phyloP scores from a whole-genome alignment of 2,329 filamentous ascomycete genomes.

The Fusarium annulatum region DNA sequence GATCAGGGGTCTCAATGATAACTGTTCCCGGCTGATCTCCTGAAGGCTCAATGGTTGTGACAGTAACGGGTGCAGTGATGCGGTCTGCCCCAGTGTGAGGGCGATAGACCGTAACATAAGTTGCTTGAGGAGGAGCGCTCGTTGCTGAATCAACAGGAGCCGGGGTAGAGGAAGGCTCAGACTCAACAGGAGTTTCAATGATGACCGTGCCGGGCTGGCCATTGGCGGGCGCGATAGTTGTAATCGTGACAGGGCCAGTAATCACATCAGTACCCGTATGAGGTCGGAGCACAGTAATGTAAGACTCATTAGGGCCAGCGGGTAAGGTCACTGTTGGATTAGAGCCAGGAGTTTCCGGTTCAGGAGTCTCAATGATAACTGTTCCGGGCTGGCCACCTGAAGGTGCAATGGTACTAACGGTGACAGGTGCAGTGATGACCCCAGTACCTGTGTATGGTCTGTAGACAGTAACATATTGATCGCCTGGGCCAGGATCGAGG shows the following conservation, averaged over 20 bases:
- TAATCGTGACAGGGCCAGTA: conserved; percentile 16
- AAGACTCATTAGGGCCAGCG: conserved; percentile 22
- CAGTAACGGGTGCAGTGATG: conserved; percentile 17
- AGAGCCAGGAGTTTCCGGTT: neutral
- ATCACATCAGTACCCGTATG: conserved; percentile 19
- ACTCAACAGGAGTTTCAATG: conserved; percentile 20
- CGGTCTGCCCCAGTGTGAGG: conserved; percentile 18
- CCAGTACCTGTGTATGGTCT: conserved; percentile 20
- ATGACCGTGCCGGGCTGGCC: conserved; percentile 26
- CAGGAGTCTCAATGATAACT: conserved; percentile 26
- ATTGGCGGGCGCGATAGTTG: conserved; percentile 15
- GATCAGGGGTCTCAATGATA: conserved; percentile 27
- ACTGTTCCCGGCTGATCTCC: conserved; percentile 27
- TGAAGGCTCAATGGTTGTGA: conserved; percentile 19
- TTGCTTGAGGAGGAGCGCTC: neutral
- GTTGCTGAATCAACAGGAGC: neutral
- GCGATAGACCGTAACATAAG: conserved; percentile 29
- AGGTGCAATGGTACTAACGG: conserved; percentile 15
- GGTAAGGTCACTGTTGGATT: conserved; percentile 25
- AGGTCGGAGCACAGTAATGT: conserved; percentile 24
- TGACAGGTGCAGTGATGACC: conserved; percentile 20
- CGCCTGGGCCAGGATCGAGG: neutral
- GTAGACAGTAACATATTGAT: conserved; percentile 24
- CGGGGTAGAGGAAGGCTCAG: neutral
- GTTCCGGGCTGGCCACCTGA: conserved; percentile 18